phyloP scores from a whole-genome alignment of 78 protist genomes.

The Isochrysis galbana region DNA sequence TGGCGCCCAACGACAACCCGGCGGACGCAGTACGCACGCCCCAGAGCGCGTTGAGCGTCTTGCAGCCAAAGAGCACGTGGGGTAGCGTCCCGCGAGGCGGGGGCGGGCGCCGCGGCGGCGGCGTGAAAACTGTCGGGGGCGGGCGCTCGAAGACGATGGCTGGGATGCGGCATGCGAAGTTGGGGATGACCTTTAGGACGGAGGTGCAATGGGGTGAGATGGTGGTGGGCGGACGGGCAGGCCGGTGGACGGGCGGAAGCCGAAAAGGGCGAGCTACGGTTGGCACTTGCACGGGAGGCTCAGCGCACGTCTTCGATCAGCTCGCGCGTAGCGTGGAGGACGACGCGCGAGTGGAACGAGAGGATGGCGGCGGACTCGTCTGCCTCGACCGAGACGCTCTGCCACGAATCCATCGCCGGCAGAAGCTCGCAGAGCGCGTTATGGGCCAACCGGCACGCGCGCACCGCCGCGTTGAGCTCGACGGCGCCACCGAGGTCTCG shows the following conservation, averaged over 20 bases:
- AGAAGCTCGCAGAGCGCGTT: slow-evolving; percentile 52
- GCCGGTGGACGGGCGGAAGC: no score
- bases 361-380: slow-evolving; percentile 72
- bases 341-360: slow-evolving; percentile 74
- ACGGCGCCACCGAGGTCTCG: slow-evolving; percentile 54
- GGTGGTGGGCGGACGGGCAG: no score
- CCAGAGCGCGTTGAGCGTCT: background rate
- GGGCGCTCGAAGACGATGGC: slow-evolving; percentile 75
- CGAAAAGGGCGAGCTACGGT: no score
- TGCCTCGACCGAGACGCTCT: slow-evolving; percentile 62
- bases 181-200: slow-evolving; percentile 70
- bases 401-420: slow-evolving; percentile 67
- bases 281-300: no score
- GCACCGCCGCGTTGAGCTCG: slow-evolving; percentile 69
- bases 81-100: slow-evolving; percentile 49
- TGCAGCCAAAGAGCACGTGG: slow-evolving; percentile 60
- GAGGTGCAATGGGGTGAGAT: no score
- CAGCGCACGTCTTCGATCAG: background rate
- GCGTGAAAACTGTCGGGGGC: slow-evolving; percentile 47
- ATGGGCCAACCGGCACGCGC: slow-evolving; percentile 62
- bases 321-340: background rate
- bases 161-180: slow-evolving; percentile 55
- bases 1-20: background rate
- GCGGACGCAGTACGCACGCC: background rate
- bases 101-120: slow-evolving; percentile 37